Percentiles rank a stretch among this genome's conserved stretches.
Evolutionary conservation across 2,329 filamentous ascomycete species (phyloP).

Genomic region (Gliomastix tumulicola): DNA sequence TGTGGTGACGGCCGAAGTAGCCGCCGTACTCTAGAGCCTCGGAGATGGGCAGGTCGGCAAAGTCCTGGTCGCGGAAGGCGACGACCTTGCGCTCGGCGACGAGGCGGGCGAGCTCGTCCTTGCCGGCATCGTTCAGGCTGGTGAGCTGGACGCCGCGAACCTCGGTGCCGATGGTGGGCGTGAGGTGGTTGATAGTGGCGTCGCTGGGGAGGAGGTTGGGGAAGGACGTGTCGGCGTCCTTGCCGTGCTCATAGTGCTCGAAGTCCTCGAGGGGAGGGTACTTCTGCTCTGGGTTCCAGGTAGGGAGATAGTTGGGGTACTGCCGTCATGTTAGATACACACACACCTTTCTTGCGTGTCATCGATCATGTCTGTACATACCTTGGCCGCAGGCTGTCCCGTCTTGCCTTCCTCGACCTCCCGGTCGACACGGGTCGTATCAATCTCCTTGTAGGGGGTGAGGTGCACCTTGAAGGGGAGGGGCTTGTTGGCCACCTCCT

Average conservation of each 20-base stretch:
- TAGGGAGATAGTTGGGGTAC: constrained; percentile 68
- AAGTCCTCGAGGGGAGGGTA: constrained; percentile 63
- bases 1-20: constrained; percentile 77
- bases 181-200: constrained; percentile 53
- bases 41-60: constrained; percentile 61
- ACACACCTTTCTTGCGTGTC: no score
- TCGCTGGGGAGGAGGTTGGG: constrained; percentile 56
- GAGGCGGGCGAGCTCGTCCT: constrained; percentile 69
- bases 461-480: constrained; percentile 14
- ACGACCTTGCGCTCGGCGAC: constrained; percentile 74
- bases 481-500: no score
- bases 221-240: constrained; percentile 64
- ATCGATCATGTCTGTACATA: no score
- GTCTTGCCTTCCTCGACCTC: constrained; percentile 18
- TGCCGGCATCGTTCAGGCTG: constrained; percentile 58
- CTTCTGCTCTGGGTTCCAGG: constrained; percentile 58
- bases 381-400: constrained; percentile 17
- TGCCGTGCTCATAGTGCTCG: constrained; percentile 68
- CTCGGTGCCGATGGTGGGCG: constrained; percentile 68
- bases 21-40: constrained; percentile 62
- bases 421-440: constrained; percentile 13
- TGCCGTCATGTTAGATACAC: constrained; percentile 20
- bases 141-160: constrained; percentile 66
- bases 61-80: constrained; percentile 70
- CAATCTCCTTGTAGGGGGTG: constrained; percentile 21